Base-by-base conservation (phyloP, 129 eudicot genomes). In the Flaveria trinervia region DNA sequence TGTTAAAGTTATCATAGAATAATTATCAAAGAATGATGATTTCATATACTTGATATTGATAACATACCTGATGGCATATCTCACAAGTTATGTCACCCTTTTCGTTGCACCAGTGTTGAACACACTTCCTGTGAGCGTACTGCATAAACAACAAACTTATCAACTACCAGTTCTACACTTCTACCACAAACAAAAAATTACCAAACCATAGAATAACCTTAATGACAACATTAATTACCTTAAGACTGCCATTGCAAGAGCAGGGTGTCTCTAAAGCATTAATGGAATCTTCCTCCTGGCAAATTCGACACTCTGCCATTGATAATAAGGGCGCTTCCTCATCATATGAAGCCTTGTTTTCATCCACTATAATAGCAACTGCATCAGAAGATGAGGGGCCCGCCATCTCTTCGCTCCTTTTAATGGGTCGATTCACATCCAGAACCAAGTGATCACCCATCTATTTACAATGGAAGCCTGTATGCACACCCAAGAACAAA, bases 391-490 rank as follows among this genome's bases (percentile, higher is more conserved):
- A 80, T 45, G 91, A 80, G 49, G 92, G 74, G 62, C 75, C 88
- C 80, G 52, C 88, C 78, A 82, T 49, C 74, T 84, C 89, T 18
- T 85, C 75, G 51, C 70, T 72, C 70, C 67, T 74, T 59, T 59
- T 82, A 69, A 76, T 65, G 83, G 90, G 85, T 77, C 86, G 87
- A 72, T 88, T 85, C 66, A 87, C 89, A 83, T 86, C 72, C 84
- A 89, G 77, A 67, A 85, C 88, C 83, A 80, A 72, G 82, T 79
- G 86, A 83, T 94, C 92, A 33, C 90, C 93, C 98, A 93, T 90
- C 84, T 64, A 81, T 79, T 70, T 77, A 70, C 73, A 68, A 79
- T 56, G 65, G 73, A 73, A 70, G 80, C 80, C 80, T 79, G 65
- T 70, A 57, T 52, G 5, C 46, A 25, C 68, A 61, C 45, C 17